phyloP scores from a whole-genome alignment of 2,329 filamentous ascomycete species.

The Penicillium polonicum region DNA sequence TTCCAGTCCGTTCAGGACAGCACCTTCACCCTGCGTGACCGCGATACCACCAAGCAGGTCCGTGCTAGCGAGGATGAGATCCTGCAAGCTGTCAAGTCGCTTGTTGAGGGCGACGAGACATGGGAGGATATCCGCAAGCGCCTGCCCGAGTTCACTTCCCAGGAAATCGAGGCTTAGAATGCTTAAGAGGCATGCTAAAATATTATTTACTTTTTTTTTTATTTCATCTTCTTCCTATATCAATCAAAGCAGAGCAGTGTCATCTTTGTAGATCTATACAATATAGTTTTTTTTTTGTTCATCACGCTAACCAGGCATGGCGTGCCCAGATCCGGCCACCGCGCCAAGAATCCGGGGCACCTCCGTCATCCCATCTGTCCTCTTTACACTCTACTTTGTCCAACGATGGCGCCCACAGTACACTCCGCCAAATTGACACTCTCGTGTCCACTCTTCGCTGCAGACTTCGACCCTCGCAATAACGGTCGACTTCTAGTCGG shows the following conservation, averaged over 20 bases:
- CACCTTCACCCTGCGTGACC: constrained; percentile 82
- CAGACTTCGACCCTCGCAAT: constrained; percentile 83
- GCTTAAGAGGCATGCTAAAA: constrained; percentile 11
- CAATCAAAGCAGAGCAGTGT: not conserved
- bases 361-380: constrained; percentile 25
- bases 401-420: constrained; percentile 41
- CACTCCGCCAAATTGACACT: constrained; percentile 63
- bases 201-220: constrained; percentile 17
- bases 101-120: constrained; percentile 62
- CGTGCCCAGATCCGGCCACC: constrained; percentile 13
- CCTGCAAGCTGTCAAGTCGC: constrained; percentile 66
- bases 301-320: constrained; percentile 11
- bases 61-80: constrained; percentile 79
- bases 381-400: constrained; percentile 13
- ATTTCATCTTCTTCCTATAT: not conserved
- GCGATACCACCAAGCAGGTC: constrained; percentile 88
- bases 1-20: constrained; percentile 91
- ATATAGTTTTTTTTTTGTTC: not conserved
- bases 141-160: constrained; percentile 80
- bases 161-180: constrained; percentile 54
- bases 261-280: not conserved
- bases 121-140: constrained; percentile 72
- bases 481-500: constrained; percentile 74
- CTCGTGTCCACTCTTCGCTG: constrained; percentile 80
- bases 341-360: constrained; percentile 33